These are phyloP conservation scores for Acer saccharum DNA, from an alignment of 345 rosid species.

Conservation along the genomic window DNA sequence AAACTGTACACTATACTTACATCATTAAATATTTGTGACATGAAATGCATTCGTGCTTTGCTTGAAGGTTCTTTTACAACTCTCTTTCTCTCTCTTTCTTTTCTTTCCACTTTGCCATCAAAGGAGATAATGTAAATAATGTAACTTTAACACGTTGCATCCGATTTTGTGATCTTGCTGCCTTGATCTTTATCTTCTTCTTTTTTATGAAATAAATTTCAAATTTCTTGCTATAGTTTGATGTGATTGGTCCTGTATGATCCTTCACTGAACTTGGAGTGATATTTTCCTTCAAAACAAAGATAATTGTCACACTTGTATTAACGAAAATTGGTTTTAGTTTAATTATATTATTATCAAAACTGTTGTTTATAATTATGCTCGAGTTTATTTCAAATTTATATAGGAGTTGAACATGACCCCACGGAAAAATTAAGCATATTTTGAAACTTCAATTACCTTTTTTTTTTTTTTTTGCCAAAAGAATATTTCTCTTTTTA, in stretches of 20 bases:
- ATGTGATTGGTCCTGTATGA: not conserved
- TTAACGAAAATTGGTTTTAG: no score
- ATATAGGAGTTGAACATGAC: not conserved
- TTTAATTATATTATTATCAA: no score
- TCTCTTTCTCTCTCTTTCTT: not conserved
- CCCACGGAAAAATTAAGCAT: not conserved
- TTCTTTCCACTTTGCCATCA: slow-evolving; percentile 13
- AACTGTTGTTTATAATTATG: no score
- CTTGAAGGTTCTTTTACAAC: not conserved
- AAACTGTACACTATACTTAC: not conserved
- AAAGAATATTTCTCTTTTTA: not conserved
- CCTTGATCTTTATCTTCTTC: slow-evolving; percentile 5
- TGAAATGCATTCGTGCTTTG: not conserved
- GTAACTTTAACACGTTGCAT: slow-evolving; percentile 15
- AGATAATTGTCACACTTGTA: no score
- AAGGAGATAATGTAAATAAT: slow-evolving; percentile 10
- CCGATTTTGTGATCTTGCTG: slow-evolving; percentile 10
- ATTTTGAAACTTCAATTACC: not conserved
- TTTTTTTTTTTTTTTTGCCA: not conserved
- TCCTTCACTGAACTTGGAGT: no score
- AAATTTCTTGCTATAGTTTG: slow-evolving; percentile 3
- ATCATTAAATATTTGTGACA: not conserved
- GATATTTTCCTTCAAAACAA: no score
- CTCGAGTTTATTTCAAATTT: not conserved
- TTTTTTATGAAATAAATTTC: not conserved